phyloP scores from a whole-genome alignment of 2,329 filamentous ascomycete genomes.

The Colletotrichum incanum region DNA sequence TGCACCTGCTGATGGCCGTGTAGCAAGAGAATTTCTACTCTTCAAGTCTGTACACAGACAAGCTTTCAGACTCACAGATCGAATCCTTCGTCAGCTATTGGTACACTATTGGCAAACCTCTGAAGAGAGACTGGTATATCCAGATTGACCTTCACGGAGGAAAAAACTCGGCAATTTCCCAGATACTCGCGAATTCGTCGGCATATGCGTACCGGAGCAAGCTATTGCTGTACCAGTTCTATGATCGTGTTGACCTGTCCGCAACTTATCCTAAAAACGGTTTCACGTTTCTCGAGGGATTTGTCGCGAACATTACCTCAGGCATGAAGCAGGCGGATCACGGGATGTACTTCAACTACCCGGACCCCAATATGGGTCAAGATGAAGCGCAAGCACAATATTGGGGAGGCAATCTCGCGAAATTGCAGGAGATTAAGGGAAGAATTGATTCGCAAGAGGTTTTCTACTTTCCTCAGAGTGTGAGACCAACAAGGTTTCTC shows the following conservation, averaged over 20 bases:
- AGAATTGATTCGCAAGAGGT: constrained; percentile 55
- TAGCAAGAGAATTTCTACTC: constrained; percentile 51
- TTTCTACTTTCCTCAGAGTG: constrained; percentile 59
- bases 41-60: constrained; percentile 49
- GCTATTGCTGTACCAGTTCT: constrained; percentile 67
- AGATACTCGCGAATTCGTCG: constrained; percentile 46
- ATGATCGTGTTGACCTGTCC: constrained; percentile 53
- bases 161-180: constrained; percentile 54
- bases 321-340: constrained; percentile 49
- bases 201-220: constrained; percentile 59
- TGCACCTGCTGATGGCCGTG: not conserved
- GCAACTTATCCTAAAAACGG: constrained; percentile 53
- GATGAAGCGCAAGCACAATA: constrained; percentile 54
- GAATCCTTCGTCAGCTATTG: constrained; percentile 49
- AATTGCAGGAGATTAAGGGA: constrained; percentile 54
- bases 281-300: constrained; percentile 52
- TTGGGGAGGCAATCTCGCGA: constrained; percentile 54
- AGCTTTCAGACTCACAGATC: constrained; percentile 46
- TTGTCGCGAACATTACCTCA: constrained; percentile 53
- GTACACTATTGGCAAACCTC: constrained; percentile 45
- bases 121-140: constrained; percentile 52
- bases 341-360: constrained; percentile 61
- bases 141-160: constrained; percentile 55
- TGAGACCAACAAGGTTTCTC: constrained; percentile 31
- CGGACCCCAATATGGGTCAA: constrained; percentile 55